Conservation (phyloP, 176 grass and related monocot genomes). For the Hordeum marinum region DNA sequence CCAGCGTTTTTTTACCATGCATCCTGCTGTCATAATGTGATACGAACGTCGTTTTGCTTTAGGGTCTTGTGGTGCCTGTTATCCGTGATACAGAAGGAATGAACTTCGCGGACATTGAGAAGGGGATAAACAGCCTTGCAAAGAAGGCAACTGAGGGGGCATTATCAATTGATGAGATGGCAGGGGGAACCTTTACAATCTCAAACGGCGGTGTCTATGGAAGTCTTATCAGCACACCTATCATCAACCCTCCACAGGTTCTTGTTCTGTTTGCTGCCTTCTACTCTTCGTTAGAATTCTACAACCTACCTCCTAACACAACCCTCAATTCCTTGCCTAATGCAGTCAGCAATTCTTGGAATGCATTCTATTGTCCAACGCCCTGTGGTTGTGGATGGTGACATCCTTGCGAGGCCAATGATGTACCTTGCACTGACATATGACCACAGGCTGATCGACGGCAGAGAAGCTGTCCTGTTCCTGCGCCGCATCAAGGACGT, state of each 20-base stretch:
- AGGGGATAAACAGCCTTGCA: slow-evolving; percentile 72
- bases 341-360: slow-evolving; percentile 66
- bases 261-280: not conserved
- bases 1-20: not conserved
- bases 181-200: slow-evolving; percentile 81
- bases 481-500: slow-evolving; percentile 73
- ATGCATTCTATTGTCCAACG: slow-evolving; percentile 72
- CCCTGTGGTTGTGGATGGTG: slow-evolving; percentile 46
- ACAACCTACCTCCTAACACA: not conserved
- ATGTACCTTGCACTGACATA: slow-evolving; percentile 78
- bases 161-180: slow-evolving; percentile 88
- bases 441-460: slow-evolving; percentile 74
- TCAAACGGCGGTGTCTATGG: slow-evolving; percentile 86
- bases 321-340: not conserved
- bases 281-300: not conserved
- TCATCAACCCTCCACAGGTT: slow-evolving; percentile 85
- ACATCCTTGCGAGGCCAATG: slow-evolving; percentile 55
- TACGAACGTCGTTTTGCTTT: not conserved
- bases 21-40: not conserved
- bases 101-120: slow-evolving; percentile 81
- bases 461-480: slow-evolving; percentile 70
- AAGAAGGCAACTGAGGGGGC: slow-evolving; percentile 73
- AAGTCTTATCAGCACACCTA: slow-evolving; percentile 82
- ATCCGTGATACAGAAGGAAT: slow-evolving; percentile 61
- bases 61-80: slow-evolving; percentile 85